Conservation (phyloP, 1,284 basidiomycete genomes). For the Trichosporon coremiiforme region DNA sequence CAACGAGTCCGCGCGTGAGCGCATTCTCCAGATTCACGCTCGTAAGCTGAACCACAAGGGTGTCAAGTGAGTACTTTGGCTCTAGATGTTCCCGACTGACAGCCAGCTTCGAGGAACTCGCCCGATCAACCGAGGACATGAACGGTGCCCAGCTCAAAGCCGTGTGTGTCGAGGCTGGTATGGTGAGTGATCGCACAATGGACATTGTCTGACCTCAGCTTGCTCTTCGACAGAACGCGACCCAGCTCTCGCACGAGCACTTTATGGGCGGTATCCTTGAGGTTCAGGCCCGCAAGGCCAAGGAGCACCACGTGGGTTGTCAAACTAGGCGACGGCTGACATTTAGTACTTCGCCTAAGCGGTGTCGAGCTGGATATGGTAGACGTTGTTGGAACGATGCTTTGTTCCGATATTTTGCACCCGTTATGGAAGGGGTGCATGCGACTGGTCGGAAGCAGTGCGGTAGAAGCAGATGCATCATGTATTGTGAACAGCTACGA, state of each 20-base stretch:
- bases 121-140: conserved; percentile 74
- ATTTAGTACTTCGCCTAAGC: conserved; percentile 37
- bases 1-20: conserved; percentile 70
- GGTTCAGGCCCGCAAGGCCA: conserved; percentile 97
- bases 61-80: conserved; percentile 61
- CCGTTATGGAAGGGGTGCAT: neutral
- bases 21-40: conserved; percentile 77
- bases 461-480: conserved; percentile 12
- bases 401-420: neutral
- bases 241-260: conserved; percentile 86
- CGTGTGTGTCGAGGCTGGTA: conserved; percentile 95
- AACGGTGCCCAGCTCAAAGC: conserved; percentile 72
- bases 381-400: neutral
- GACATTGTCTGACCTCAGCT: conserved; percentile 32
- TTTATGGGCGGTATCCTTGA: conserved; percentile 88
- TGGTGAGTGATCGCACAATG: conserved; percentile 68
- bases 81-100: neutral
- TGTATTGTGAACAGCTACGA: neutral
- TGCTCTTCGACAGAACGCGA: conserved; percentile 80
- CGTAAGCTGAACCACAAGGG: conserved; percentile 75
- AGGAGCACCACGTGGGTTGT: conserved; percentile 62
- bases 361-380: neutral
- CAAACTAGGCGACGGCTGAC: conserved; percentile 23
- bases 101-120: conserved; percentile 67
- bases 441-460: conserved; percentile 4